Conservation (phyloP, 768 basidiomycete species). For the Cyclocybe cylindracea region DNA sequence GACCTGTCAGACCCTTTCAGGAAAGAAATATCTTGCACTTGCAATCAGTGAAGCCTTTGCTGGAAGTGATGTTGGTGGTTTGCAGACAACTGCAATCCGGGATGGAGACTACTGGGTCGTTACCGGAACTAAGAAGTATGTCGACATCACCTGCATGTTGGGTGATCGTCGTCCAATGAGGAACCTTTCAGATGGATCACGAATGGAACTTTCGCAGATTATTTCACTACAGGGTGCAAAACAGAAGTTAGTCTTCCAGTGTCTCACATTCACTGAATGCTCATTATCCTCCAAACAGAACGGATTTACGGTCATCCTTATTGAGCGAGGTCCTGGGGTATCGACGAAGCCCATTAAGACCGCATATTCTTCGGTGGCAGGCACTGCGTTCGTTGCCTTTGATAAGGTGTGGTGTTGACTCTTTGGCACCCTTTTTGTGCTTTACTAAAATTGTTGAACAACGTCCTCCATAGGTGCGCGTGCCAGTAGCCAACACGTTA, state of each 20-base stretch:
- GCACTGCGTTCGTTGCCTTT: conserved; percentile 85
- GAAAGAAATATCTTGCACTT: conserved; percentile 84
- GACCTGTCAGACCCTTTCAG: conserved; percentile 44
- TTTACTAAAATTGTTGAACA: conserved; percentile 7
- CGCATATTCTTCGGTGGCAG: conserved; percentile 87
- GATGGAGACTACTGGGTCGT: conserved; percentile 89
- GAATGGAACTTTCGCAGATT: conserved; percentile 84
- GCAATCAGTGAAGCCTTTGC: conserved; percentile 96
- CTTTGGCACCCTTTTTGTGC: not conserved
- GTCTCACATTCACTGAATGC: not conserved
- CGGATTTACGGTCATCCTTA: conserved; percentile 76
- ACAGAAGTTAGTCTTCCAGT: conserved; percentile 51
- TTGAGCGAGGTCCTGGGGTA: conserved; percentile 70
- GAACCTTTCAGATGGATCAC: conserved; percentile 77
- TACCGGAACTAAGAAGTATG: conserved; percentile 90
- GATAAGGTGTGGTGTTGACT: conserved; percentile 46
- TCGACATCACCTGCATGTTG: not conserved
- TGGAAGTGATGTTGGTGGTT: conserved; percentile 80
- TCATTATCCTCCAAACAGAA: conserved; percentile 37
- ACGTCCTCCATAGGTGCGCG: conserved; percentile 50
- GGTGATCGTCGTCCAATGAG: not conserved
- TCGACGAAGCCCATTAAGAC: conserved; percentile 92
- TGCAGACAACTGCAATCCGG: conserved; percentile 82
- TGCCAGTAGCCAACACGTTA: conserved; percentile 86
- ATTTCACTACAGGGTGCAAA: conserved; percentile 78